Conservation (phyloP, 768 basidiomycete genomes). For the Leccinum imitatum region DNA sequence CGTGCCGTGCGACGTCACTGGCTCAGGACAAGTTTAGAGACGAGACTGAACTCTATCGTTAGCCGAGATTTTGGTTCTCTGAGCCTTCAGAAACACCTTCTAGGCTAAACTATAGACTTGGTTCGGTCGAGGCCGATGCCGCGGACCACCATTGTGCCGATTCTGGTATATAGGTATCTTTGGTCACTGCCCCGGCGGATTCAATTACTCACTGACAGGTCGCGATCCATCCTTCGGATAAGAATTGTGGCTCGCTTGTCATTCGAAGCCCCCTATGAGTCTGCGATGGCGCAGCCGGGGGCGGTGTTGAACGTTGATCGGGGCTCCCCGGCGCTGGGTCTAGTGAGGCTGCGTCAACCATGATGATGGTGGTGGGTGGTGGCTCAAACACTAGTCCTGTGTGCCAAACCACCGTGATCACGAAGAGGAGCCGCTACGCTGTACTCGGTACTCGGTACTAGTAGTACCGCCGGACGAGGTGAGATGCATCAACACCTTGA, state of each 20-base stretch:
- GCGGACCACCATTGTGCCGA: neutral
- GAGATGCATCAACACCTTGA: neutral
- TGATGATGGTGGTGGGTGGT: neutral
- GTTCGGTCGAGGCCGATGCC: neutral
- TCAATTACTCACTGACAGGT: neutral
- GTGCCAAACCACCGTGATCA: neutral
- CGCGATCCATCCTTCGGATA: neutral
- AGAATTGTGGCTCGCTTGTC: neutral
- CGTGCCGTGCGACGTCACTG: neutral
- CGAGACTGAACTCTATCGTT: neutral
- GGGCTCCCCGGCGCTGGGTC: neutral
- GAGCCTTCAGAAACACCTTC: neutral
- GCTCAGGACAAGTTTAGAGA: neutral
- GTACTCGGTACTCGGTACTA: neutral
- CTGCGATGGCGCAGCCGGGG: neutral
- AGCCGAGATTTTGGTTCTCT: neutral
- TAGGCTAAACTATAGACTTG: neutral
- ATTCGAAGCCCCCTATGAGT: neutral
- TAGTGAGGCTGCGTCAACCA: neutral
- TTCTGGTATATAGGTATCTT: neutral
- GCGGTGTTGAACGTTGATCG: neutral
- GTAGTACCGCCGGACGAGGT: neutral
- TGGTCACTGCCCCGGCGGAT: neutral
- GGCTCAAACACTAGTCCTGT: neutral
- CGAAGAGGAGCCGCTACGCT: neutral